Evolutionary conservation across 768 basidiomycete genomes (phyloP).

Genomic region (Amanita phalloides): DNA sequence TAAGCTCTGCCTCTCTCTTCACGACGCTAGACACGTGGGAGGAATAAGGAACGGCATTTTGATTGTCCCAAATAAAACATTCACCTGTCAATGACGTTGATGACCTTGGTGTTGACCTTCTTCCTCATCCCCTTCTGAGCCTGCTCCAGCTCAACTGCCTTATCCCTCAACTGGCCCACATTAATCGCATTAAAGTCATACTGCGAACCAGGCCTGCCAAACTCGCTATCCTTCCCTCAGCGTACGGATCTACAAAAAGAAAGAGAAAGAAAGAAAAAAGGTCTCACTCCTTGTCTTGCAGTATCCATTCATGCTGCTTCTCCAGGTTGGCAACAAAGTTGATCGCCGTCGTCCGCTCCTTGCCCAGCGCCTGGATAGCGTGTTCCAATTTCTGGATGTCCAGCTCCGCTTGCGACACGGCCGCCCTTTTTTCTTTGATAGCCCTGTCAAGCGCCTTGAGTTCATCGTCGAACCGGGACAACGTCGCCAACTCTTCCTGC

Average conservation of each 20-base stretch:
- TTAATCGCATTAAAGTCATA: constrained; percentile 74
- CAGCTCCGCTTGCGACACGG: constrained; percentile 57
- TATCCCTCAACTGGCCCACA: constrained; percentile 44
- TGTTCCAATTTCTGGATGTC: constrained; percentile 59
- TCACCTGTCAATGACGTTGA: constrained; percentile 93
- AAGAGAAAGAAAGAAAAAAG: constrained; percentile 1
- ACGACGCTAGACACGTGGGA: constrained; percentile 53
- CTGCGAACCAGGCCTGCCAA: constrained; percentile 69
- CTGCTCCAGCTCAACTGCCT: constrained; percentile 64
- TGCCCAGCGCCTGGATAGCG: constrained; percentile 47
- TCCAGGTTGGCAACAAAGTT: constrained; percentile 58
- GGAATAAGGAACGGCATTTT: background rate
- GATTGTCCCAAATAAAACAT: constrained; percentile 14
- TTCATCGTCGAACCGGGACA: constrained; percentile 84
- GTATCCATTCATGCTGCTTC: constrained; percentile 81
- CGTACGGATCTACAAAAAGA: background rate
- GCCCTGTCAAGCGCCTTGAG: constrained; percentile 72
- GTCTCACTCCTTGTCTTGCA: constrained; percentile 75
- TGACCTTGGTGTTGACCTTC: constrained; percentile 91
- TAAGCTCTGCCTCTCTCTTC: constrained; percentile 80
- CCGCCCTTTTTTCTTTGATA: constrained; percentile 74
- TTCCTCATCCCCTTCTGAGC: constrained; percentile 85
- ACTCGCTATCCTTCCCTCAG: constrained; percentile 40
- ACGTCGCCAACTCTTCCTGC: constrained; percentile 76
- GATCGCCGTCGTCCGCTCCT: constrained; percentile 49